Conservation (phyloP, 768 basidiomycete species). For the Naganishia vaughanmartiniae region DNA sequence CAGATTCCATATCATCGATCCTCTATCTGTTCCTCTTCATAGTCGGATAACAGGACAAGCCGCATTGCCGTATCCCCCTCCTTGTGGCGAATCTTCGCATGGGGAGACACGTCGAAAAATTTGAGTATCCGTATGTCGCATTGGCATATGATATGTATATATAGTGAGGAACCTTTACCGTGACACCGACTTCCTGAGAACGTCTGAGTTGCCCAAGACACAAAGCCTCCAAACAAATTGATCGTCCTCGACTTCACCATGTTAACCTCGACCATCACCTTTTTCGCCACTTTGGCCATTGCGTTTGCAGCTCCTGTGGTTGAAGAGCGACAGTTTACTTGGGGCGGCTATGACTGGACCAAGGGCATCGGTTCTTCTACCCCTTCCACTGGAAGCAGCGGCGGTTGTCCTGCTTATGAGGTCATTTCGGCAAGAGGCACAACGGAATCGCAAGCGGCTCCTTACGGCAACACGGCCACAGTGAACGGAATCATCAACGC, state of each 20-base stretch:
- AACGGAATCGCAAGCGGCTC: conserved; percentile 2
- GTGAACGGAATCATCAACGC: conserved; percentile 11
- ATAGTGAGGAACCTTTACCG: too few species aligned
- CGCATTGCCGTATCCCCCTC: too few species aligned
- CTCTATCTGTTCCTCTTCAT: too few species aligned
- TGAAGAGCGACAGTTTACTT: neutral
- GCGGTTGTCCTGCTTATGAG: conserved; percentile 15
- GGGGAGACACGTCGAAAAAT: too few species aligned
- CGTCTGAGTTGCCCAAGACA: too few species aligned
- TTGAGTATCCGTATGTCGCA: too few species aligned
- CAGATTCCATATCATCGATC: too few species aligned
- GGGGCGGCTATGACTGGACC: neutral
- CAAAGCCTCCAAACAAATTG: too few species aligned
- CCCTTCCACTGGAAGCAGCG: neutral
- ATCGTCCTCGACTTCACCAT: neutral
- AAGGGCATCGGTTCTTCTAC: neutral
- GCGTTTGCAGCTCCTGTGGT: conserved; percentile 1
- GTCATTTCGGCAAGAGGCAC: conserved; percentile 24
- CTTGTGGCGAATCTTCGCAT: too few species aligned
- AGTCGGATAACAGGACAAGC: too few species aligned
- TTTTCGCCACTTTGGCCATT: conserved; percentile 1
- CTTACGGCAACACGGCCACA: conserved; percentile 10
- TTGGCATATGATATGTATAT: too few species aligned
- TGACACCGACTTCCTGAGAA: too few species aligned
- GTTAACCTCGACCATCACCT: neutral